Evolutionary conservation across 2,329 filamentous ascomycete species (phyloP).

Genomic region (Sclerotinia glacialis): DNA sequence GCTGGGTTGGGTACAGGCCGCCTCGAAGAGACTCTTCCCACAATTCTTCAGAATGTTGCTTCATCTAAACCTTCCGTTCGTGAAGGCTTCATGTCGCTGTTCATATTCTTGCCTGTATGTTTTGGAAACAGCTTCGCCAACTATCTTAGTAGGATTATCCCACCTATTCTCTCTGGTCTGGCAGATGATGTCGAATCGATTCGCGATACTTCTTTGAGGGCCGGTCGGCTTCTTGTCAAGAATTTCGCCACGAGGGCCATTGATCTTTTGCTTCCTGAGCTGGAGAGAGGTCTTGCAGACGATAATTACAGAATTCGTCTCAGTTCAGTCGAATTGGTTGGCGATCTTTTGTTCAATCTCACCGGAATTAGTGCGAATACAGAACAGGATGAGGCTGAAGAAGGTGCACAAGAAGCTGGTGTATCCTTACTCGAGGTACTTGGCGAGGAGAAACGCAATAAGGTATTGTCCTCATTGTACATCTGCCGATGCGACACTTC

Average conservation of each 20-base stretch:
- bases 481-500: slow-evolving; percentile 98
- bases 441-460: slow-evolving; percentile 94
- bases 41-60: slow-evolving; percentile 92
- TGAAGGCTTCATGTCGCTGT: slow-evolving; percentile 98
- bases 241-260: slow-evolving; percentile 96
- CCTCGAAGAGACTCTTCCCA: slow-evolving; percentile 92
- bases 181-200: slow-evolving; percentile 97
- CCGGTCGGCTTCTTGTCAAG: slow-evolving; percentile 92
- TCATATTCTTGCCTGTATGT: slow-evolving; percentile 98
- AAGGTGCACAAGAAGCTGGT: slow-evolving; percentile 77
- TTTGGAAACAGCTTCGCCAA: slow-evolving; percentile 98
- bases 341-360: slow-evolving; percentile 95
- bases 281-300: slow-evolving; percentile 94
- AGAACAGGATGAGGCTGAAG: slow-evolving; percentile 75
- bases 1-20: slow-evolving; percentile 89
- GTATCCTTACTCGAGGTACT: slow-evolving; percentile 92
- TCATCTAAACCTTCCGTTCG: slow-evolving; percentile 86
- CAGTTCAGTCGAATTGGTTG: slow-evolving; percentile 95
- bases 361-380: slow-evolving; percentile 87
- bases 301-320: slow-evolving; percentile 97
- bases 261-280: slow-evolving; percentile 86
- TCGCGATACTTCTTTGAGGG: slow-evolving; percentile 90
- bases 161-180: slow-evolving; percentile 87
- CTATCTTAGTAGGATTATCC: slow-evolving; percentile 93
- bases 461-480: slow-evolving; percentile 93